Conservation (phyloP, 495 filamentous ascomycete genomes). For the Neurospora intermedia region DNA sequence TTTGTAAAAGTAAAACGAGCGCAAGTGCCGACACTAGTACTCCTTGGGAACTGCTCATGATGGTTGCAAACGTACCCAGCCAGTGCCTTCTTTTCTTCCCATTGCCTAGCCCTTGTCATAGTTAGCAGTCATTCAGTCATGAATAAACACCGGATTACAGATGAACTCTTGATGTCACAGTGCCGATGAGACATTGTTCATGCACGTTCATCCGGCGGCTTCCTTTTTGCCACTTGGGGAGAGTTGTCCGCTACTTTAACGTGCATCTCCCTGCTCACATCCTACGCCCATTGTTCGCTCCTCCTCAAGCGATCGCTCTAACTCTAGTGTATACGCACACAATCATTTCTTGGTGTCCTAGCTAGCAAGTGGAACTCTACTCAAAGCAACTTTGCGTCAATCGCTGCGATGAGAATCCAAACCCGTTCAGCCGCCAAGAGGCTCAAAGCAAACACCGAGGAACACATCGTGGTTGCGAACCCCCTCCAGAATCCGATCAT, state of each 20-base stretch:
- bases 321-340: not conserved
- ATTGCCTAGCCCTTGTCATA: not conserved
- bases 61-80: not conserved
- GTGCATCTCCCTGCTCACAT: not conserved
- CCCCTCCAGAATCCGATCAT: not conserved
- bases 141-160: not conserved
- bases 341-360: not conserved
- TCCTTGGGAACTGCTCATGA: not conserved
- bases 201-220: not conserved
- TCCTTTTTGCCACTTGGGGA: not conserved
- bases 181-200: not conserved
- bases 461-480: not conserved
- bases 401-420: not conserved
- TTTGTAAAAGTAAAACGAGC: not conserved
- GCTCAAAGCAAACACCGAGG: not conserved
- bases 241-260: not conserved
- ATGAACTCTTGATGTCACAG: not conserved
- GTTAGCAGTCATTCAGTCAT: not conserved
- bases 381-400: not conserved
- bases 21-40: no score
- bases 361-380: not conserved
- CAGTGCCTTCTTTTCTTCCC: not conserved
- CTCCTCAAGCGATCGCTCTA: not conserved
- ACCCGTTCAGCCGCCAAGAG: not conserved
- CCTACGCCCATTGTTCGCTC: not conserved